Evolutionary conservation across 768 basidiomycete genomes (phyloP).

Genomic region (Trametes maxima): DNA sequence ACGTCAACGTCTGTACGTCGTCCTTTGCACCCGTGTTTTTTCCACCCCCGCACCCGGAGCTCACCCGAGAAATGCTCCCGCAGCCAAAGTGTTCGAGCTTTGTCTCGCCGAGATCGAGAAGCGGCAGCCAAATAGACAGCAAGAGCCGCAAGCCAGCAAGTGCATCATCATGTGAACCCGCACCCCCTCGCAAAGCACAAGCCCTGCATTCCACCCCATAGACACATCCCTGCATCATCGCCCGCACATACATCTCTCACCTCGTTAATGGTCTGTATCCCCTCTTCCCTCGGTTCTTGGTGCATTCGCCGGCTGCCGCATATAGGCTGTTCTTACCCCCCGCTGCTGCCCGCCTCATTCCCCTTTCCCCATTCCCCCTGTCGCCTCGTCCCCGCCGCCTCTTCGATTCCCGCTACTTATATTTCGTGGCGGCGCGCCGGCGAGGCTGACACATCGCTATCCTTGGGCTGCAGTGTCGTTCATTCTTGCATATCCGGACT

Average conservation of each 20-base stretch:
- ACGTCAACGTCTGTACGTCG: conserved; percentile 83
- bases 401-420: background rate
- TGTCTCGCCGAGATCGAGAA: conserved; percentile 85
- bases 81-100: conserved; percentile 83
- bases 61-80: conserved; percentile 9
- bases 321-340: conserved; percentile 11
- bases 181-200: background rate
- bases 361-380: conserved; percentile 17
- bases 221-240: conserved; percentile 15
- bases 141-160: conserved; percentile 44
- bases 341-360: conserved; percentile 2
- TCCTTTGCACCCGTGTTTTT: background rate
- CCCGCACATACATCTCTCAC: conserved; percentile 23
- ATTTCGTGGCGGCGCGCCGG: background rate
- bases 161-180: conserved; percentile 59
- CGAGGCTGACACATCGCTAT: conserved; percentile 20
- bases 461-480: conserved; percentile 20
- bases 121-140: conserved; percentile 54
- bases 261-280: conserved; percentile 21
- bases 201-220: conserved; percentile 18
- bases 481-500: conserved; percentile 28
- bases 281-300: background rate
- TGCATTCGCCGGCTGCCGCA: conserved; percentile 11
- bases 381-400: conserved; percentile 10
- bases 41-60: background rate